phyloP scores from a whole-genome alignment of 2,329 filamentous ascomycete species.

The Aureobasidium sp. region DNA sequence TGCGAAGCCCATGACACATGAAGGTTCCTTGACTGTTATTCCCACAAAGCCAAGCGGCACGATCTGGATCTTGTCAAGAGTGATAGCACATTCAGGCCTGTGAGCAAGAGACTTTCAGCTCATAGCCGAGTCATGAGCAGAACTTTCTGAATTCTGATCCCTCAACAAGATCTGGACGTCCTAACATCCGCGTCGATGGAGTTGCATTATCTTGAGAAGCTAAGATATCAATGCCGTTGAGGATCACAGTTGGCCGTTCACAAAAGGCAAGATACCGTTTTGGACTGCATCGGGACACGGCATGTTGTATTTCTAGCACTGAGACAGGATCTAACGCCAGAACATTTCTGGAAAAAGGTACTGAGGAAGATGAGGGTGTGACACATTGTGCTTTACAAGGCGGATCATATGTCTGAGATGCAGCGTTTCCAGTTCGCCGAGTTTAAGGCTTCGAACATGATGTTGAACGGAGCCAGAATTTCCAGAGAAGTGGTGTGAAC shows the following conservation, averaged over 20 bases:
- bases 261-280: background rate
- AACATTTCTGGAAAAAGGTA: conserved; percentile 1
- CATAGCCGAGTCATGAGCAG: too few species aligned
- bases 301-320: background rate
- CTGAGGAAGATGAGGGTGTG: background rate
- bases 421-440: background rate
- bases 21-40: background rate
- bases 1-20: background rate
- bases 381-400: background rate
- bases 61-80: background rate
- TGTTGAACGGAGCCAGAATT: background rate
- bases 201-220: background rate
- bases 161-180: background rate
- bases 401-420: conserved; percentile 8
- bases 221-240: background rate
- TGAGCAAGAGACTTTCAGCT: background rate
- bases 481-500: background rate
- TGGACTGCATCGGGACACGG: background rate
- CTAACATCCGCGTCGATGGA: background rate
- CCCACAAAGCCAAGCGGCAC: background rate
- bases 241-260: background rate
- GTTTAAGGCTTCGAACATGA: background rate
- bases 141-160: too few species aligned
- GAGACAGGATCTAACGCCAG: background rate
- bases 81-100: background rate